Conservation (phyloP, 202 grass and related monocot species). For the Dendrocalamus latiflorus region DNA sequence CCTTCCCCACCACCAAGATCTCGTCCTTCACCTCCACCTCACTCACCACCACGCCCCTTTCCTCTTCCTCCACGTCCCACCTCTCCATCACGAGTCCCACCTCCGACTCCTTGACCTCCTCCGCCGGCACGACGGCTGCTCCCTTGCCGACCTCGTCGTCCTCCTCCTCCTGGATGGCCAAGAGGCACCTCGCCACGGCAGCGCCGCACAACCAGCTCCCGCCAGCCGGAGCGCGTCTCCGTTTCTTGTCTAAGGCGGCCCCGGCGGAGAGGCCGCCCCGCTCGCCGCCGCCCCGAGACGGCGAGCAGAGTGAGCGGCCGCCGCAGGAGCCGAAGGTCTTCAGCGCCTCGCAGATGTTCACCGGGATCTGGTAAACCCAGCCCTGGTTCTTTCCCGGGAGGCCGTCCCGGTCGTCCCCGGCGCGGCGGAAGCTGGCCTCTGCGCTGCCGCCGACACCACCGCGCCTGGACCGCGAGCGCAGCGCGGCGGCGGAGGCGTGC, state of each 20-base stretch:
- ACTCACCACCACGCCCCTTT: constrained; percentile 34
- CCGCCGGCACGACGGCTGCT: constrained; percentile 38
- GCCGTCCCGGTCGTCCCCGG: no score
- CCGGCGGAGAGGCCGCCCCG: not conserved
- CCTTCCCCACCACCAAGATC: constrained; percentile 60
- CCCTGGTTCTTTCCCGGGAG: no score
- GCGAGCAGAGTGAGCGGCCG: no score
- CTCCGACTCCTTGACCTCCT: constrained; percentile 43
- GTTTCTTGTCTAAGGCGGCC: constrained; percentile 24
- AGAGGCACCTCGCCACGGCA: constrained; percentile 69
- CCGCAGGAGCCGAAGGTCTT: no score
- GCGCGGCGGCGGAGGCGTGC: no score
- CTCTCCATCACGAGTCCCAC: constrained; percentile 50
- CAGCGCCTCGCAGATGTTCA: no score
- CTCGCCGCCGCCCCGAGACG: constrained; percentile 1
- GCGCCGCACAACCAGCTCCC: constrained; percentile 68
- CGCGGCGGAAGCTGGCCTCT: no score
- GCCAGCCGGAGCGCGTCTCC: constrained; percentile 23
- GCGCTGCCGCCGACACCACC: no score
- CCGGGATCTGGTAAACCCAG: no score
- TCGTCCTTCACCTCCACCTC: constrained; percentile 62
- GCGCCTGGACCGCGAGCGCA: no score
- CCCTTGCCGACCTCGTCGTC: constrained; percentile 51
- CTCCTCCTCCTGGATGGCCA: constrained; percentile 63
- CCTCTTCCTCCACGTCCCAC: constrained; percentile 48